Conservation (phyloP, 1,284 basidiomycete species). For the Tilletia horrida region DNA sequence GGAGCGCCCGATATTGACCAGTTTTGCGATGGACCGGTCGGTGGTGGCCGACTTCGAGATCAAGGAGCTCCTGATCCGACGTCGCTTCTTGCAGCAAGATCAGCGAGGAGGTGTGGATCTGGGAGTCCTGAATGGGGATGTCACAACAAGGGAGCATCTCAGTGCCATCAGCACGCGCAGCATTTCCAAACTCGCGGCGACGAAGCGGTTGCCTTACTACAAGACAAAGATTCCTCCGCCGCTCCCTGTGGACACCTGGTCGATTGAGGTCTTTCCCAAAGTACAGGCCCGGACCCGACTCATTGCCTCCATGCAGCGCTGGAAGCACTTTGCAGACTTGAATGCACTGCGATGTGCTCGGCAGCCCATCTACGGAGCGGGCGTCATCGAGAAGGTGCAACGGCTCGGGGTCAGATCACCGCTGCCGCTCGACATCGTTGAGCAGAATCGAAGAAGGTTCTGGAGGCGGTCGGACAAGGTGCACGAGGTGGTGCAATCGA, state of each 20-base stretch:
- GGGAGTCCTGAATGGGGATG: slow-evolving; percentile 64
- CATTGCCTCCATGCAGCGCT: slow-evolving; percentile 63
- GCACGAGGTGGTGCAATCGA: slow-evolving; percentile 61
- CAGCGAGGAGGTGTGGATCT: slow-evolving; percentile 63
- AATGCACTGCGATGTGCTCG: slow-evolving; percentile 71
- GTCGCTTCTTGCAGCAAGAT: slow-evolving; percentile 63
- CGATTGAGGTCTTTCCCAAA: slow-evolving; percentile 68
- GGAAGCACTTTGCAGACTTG: slow-evolving; percentile 70
- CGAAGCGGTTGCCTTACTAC: slow-evolving; percentile 65
- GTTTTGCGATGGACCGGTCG: slow-evolving; percentile 79
- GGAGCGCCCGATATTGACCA: slow-evolving; percentile 86
- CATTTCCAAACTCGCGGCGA: slow-evolving; percentile 70
- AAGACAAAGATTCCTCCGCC: slow-evolving; percentile 64
- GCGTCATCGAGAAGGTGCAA: slow-evolving; percentile 29
- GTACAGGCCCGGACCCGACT: slow-evolving; percentile 65
- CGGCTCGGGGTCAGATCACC: slow-evolving; percentile 58
- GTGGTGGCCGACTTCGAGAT: slow-evolving; percentile 82
- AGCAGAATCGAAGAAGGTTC: slow-evolving; percentile 57
- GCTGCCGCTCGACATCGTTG: slow-evolving; percentile 58
- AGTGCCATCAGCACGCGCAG: slow-evolving; percentile 62
- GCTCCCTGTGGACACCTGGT: slow-evolving; percentile 65
- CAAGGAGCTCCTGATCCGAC: slow-evolving; percentile 78
- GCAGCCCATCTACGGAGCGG: slow-evolving; percentile 64
- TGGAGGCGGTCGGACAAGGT: slow-evolving; percentile 64
- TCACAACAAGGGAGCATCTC: slow-evolving; percentile 61